A percentile compares a stretch with the other conserved stretches of the same genome.
Evolutionary conservation across 371 early-diverging fungal species (phyloP).

Genomic region (Vairimorpha ceranae): DNA sequence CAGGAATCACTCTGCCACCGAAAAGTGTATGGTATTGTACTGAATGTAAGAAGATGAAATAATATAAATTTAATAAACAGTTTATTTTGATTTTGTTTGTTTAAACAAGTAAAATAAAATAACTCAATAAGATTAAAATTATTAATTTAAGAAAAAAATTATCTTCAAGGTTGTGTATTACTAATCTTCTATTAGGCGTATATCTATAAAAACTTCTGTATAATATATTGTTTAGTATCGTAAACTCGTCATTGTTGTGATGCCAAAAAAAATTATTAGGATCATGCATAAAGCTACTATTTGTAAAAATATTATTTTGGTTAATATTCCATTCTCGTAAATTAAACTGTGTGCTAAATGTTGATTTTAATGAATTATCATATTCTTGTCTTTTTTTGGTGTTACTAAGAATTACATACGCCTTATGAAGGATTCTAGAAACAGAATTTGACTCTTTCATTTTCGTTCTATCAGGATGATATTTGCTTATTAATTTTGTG

Average conservation of each 20-base stretch:
- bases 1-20: constrained; percentile 72
- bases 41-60: constrained; percentile 64
- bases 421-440: constrained; percentile 81
- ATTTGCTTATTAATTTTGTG: constrained; percentile 79
- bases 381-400: constrained; percentile 77
- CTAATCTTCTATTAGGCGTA: background rate
- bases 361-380: constrained; percentile 64
- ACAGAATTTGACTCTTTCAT: constrained; percentile 81
- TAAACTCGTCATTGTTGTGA: background rate
- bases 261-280: background rate
- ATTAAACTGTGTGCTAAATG: background rate
- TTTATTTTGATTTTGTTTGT: background rate
- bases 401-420: constrained; percentile 80
- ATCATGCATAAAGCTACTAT: background rate
- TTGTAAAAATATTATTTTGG: background rate
- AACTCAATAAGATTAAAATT: constrained; percentile 4
- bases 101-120: background rate
- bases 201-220: background rate
- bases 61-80: background rate
- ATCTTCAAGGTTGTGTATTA: background rate
- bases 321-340: background rate
- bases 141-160: background rate
- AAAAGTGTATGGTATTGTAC: constrained; percentile 84
- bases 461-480: constrained; percentile 86
- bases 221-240: background rate